A percentile compares a stretch with the other conserved stretches of the same genome.
These are phyloP conservation scores for Komagataella phaffii DNA, from an alignment of 805 yeast species.

Conservation along the genomic window DNA sequence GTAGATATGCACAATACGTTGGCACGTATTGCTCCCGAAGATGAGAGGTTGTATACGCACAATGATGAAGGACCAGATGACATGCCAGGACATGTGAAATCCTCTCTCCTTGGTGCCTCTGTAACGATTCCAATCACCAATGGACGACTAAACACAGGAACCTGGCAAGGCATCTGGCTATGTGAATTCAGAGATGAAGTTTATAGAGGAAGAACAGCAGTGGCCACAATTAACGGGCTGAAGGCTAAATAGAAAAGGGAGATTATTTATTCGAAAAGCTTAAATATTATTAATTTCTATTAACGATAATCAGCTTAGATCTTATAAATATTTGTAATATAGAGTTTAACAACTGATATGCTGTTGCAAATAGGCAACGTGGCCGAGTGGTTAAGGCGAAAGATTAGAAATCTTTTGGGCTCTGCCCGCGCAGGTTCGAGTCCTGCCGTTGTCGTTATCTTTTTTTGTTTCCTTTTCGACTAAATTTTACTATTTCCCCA, in stretches of 20 bases:
- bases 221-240: slow-evolving; percentile 62
- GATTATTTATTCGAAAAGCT: neutral
- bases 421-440: slow-evolving; percentile 54
- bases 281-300: neutral
- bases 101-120: slow-evolving; percentile 48
- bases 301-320: too few relatives aligned
- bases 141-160: slow-evolving; percentile 59
- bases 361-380: slow-evolving; percentile 15
- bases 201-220: slow-evolving; percentile 45
- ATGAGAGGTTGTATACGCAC: slow-evolving; percentile 35
- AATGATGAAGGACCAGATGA: slow-evolving; percentile 76
- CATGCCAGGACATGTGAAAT: slow-evolving; percentile 72
- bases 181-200: slow-evolving; percentile 56
- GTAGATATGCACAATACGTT: slow-evolving; percentile 52
- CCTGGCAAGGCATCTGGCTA: slow-evolving; percentile 79
- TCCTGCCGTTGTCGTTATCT: slow-evolving; percentile 54
- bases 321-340: neutral
- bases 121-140: slow-evolving; percentile 56
- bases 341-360: neutral
- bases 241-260: slow-evolving; percentile 11
- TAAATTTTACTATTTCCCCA: neutral
- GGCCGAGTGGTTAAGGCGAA: slow-evolving; percentile 62
- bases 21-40: slow-evolving; percentile 58
- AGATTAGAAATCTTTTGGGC: slow-evolving; percentile 49
- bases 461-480: neutral